Percentiles rank a stretch among this genome's conserved stretches.
Evolutionary conservation across 169 alveolate species (phyloP).

Genomic region (Cardiosporidium cionae): DNA sequence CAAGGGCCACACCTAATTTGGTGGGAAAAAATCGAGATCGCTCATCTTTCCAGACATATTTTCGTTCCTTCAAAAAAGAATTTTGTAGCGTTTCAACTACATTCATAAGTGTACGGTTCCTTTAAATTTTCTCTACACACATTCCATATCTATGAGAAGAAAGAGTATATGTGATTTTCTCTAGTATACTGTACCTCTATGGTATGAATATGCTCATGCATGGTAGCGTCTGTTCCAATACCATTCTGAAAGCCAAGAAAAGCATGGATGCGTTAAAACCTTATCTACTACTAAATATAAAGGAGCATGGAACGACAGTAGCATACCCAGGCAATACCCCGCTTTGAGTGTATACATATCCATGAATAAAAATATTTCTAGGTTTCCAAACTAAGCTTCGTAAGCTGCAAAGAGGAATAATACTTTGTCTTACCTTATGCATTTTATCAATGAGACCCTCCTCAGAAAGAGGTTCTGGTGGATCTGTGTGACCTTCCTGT

Average conservation of each 20-base stretch:
- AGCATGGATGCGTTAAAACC: slow-evolving; percentile 1
- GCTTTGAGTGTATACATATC: not conserved
- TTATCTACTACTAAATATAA: not conserved
- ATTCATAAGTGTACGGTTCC: not conserved
- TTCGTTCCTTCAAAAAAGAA: not conserved
- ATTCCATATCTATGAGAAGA: no score
- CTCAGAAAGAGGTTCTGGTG: slow-evolving; percentile 88
- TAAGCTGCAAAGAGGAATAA: no score
- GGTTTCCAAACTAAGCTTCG: not conserved
- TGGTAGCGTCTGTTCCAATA: slow-evolving; percentile 98
- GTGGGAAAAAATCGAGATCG: not conserved
- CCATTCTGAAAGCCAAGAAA: slow-evolving; percentile 61
- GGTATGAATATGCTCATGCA: slow-evolving; percentile 95
- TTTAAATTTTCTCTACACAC: not conserved
- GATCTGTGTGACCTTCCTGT: slow-evolving; percentile 69
- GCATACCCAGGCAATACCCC: not conserved
- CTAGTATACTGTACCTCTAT: slow-evolving; percentile 85
- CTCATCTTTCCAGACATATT: not conserved
- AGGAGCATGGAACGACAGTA: no score
- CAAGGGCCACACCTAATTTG: not conserved
- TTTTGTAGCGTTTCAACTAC: not conserved
- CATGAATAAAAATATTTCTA: not conserved
- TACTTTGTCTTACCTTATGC: slow-evolving; percentile 76
- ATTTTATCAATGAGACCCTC: slow-evolving; percentile 84
- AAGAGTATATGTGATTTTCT: no score